phyloP scores from a whole-genome alignment of 2,329 filamentous ascomycete species.

The Epichloe brachyelytri region DNA sequence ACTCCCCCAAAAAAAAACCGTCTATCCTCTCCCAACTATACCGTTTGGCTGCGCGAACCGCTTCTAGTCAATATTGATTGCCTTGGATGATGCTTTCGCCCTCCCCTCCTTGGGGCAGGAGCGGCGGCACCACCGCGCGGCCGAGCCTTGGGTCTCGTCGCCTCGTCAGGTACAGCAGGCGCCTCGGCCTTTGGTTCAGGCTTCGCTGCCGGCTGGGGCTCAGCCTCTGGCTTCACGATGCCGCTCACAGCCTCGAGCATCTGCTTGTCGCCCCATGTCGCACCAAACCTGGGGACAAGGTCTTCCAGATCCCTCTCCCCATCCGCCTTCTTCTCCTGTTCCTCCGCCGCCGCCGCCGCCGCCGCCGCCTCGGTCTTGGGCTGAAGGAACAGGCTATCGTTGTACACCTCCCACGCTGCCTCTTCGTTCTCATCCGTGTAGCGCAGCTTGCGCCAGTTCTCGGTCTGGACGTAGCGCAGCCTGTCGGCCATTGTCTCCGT shows the following conservation, averaged over 20 bases:
- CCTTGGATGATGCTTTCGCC: slow-evolving; percentile 6
- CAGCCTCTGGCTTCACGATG: slow-evolving; percentile 22
- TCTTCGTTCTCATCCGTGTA: slow-evolving; percentile 74
- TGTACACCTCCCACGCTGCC: slow-evolving; percentile 63
- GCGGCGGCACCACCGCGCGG: slow-evolving; percentile 14
- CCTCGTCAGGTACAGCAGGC: slow-evolving; percentile 5
- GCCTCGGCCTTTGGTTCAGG: slow-evolving; percentile 17
- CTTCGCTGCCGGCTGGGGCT: slow-evolving; percentile 8
- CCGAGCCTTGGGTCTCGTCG: slow-evolving; percentile 15
- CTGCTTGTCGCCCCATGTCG: slow-evolving; percentile 30
- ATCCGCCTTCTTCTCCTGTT: background rate
- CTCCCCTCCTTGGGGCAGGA: slow-evolving; percentile 14
- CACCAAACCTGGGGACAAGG: slow-evolving; percentile 25
- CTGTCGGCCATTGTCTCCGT: slow-evolving; percentile 63
- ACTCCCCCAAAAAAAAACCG: too few relatives aligned
- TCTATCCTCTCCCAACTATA: too few relatives aligned
- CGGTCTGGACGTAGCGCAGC: slow-evolving; percentile 65
- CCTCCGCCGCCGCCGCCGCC: background rate
- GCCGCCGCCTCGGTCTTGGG: slow-evolving; percentile 6
- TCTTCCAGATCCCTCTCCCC: slow-evolving; percentile 18
- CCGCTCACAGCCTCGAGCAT: slow-evolving; percentile 34
- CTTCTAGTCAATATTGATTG: slow-evolving; percentile 6
- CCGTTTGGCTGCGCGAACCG: too few relatives aligned
- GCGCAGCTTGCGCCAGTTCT: slow-evolving; percentile 66
- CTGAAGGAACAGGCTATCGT: slow-evolving; percentile 48